A percentile compares a stretch with the other conserved stretches of the same genome.
phyloP scores from a whole-genome alignment of 2,329 filamentous ascomycete genomes.

The Talaromyces rugulosus region DNA sequence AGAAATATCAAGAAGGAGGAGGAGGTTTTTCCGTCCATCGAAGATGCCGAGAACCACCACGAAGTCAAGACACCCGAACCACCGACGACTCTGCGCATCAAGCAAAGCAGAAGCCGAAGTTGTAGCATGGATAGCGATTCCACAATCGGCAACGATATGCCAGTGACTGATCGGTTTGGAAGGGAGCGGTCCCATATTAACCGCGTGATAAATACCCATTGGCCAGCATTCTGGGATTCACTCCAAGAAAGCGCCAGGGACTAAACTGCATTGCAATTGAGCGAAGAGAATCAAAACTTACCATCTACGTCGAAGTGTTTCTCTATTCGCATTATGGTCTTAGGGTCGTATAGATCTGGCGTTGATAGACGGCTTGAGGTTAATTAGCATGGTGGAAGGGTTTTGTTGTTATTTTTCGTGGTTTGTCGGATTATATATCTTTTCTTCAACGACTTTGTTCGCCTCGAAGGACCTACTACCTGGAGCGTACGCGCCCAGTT shows the following conservation, averaged over 20 bases:
- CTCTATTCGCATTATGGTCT: not conserved
- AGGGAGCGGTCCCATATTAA: not conserved
- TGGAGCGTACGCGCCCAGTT: not conserved
- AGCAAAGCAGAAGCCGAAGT: not conserved
- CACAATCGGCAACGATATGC: not conserved
- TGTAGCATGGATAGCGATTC: not conserved
- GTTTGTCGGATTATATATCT: not conserved
- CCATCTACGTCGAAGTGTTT: not conserved
- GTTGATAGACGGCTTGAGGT: not conserved
- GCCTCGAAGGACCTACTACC: not conserved
- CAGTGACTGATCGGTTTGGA: not conserved
- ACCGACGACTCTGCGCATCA: not conserved
- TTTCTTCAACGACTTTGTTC: not conserved
- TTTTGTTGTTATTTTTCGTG: not conserved
- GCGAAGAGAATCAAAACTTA: not conserved
- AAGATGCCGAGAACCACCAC: not conserved
- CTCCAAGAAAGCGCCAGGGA: not conserved
- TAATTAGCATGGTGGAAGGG: not conserved
- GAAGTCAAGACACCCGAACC: not conserved
- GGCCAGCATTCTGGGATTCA: not conserved
- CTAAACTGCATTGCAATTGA: not conserved
- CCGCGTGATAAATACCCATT: not conserved
- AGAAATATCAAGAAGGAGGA: not conserved
- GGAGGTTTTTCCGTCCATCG: not conserved
- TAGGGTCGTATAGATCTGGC: not conserved